phyloP scores from a whole-genome alignment of 192 early-diverging fungal species.

The Podila horticola region DNA sequence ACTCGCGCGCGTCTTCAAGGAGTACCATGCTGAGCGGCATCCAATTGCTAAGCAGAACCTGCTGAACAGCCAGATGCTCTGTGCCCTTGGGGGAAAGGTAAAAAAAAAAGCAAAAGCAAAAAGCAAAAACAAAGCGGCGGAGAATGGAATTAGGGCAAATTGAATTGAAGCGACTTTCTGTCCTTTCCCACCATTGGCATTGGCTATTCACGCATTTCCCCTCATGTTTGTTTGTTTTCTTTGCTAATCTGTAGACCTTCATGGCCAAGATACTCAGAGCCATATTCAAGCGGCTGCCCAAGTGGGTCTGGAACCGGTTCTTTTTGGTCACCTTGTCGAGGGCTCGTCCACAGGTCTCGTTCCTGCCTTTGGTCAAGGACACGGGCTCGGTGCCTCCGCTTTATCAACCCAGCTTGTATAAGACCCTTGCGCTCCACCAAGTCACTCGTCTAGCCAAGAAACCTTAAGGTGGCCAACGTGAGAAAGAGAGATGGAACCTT shows the following conservation, averaged over 20 bases:
- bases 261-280: background rate
- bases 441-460: too few relatives aligned
- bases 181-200: too few relatives aligned
- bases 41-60: background rate
- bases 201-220: too few relatives aligned
- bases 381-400: background rate
- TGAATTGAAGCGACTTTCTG: too few relatives aligned
- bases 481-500: too few relatives aligned
- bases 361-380: background rate
- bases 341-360: background rate
- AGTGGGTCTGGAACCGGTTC: background rate
- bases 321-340: background rate
- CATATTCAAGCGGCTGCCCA: background rate
- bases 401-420: background rate
- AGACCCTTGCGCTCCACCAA: background rate
- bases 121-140: background rate
- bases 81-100: background rate
- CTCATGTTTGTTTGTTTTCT: too few relatives aligned
- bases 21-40: constrained; percentile 1
- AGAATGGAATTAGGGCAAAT: too few relatives aligned
- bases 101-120: too few relatives aligned
- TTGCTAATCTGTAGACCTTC: background rate
- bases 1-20: background rate
- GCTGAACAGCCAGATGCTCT: background rate
- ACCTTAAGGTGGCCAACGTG: too few relatives aligned